Conservation (phyloP, 805 yeast genomes). For the Danielozyma ontarioensis region DNA sequence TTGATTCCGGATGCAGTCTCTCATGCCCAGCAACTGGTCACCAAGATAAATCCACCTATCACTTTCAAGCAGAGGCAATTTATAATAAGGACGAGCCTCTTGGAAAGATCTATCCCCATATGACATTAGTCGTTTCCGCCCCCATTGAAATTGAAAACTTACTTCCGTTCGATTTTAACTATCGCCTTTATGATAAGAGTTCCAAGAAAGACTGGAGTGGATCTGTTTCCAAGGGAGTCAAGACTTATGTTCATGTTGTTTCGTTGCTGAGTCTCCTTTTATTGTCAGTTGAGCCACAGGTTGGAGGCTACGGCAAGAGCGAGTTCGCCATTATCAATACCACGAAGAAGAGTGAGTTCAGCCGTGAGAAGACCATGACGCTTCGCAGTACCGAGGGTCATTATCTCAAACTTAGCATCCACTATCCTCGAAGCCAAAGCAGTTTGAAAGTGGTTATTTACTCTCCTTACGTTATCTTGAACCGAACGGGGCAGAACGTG, state of each 20-base stretch:
- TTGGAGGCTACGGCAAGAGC: conserved; percentile 56
- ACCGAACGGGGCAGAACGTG: conserved; percentile 69
- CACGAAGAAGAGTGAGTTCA: conserved; percentile 48
- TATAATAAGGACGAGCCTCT: conserved; percentile 66
- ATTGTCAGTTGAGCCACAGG: conserved; percentile 61
- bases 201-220: conserved; percentile 64
- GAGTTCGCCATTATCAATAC: conserved; percentile 73
- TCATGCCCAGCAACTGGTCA: conserved; percentile 48
- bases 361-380: conserved; percentile 48
- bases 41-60: conserved; percentile 45
- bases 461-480: conserved; percentile 80
- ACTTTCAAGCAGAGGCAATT: conserved; percentile 67
- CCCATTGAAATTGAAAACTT: conserved; percentile 83
- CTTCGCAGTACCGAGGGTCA: conserved; percentile 65
- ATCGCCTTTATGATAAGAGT: conserved; percentile 72
- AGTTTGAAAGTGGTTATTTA: conserved; percentile 67
- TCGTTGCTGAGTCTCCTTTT: conserved; percentile 66
- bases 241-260: conserved; percentile 76
- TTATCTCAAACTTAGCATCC: conserved; percentile 54
- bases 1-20: conserved; percentile 46
- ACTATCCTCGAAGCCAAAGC: conserved; percentile 50
- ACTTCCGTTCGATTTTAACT: conserved; percentile 75
- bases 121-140: conserved; percentile 71
- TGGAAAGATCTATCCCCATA: conserved; percentile 74
- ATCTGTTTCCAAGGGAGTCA: conserved; percentile 55